Percentiles rank a stretch among this genome's conserved stretches.
These are phyloP conservation scores for Pythium monospermum DNA, from an alignment of 352 stramenopile species.

Conservation along the genomic window DNA sequence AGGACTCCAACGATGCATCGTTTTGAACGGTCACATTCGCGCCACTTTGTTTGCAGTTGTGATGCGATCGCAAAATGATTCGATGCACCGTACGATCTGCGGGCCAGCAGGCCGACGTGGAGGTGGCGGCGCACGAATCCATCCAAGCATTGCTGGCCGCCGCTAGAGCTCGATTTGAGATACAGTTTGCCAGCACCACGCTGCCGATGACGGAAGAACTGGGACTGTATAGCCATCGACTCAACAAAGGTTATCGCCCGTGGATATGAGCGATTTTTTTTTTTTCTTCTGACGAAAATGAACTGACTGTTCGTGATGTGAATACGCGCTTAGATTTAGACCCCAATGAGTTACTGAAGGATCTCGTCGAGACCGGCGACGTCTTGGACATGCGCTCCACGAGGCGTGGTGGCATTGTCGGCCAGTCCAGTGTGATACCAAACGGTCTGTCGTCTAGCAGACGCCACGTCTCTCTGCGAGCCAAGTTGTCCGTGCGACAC, in stretches of 20 bases:
- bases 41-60: too few species aligned
- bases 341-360: background rate
- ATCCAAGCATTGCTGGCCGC: background rate
- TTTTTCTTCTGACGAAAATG: background rate
- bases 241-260: too few species aligned
- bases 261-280: background rate
- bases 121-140: background rate
- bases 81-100: background rate
- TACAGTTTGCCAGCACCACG: background rate
- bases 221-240: too few species aligned
- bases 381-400: constrained; percentile 1
- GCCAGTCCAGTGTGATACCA: background rate
- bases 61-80: too few species aligned
- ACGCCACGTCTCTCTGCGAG: background rate
- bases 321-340: background rate
- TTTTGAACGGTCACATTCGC: too few species aligned
- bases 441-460: background rate
- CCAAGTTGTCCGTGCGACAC: background rate
- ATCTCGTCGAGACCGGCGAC: background rate
- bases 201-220: background rate
- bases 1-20: too few species aligned
- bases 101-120: background rate
- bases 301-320: background rate
- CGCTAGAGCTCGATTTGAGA: background rate
- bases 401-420: background rate